Conservation (phyloP, 23 red algal genomes). For the Gracilaria domingensis region DNA sequence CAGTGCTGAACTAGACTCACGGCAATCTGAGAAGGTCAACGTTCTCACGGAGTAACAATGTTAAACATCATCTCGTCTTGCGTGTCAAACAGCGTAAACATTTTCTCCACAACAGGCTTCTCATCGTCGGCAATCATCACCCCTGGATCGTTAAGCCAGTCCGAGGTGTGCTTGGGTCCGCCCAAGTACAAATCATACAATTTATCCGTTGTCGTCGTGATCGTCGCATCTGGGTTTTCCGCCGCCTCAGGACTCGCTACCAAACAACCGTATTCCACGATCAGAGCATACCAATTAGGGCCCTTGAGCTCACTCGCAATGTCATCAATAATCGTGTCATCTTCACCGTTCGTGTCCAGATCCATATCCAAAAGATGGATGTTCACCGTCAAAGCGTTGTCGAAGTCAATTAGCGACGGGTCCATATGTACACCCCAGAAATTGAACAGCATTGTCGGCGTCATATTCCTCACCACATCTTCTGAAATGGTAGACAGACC, state of each 20-base stretch:
- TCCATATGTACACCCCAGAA: constrained; percentile 11
- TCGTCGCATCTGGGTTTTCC: neutral
- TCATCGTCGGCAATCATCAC: neutral
- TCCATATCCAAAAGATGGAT: neutral
- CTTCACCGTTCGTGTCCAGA: neutral
- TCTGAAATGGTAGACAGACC: neutral
- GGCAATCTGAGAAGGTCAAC: no score
- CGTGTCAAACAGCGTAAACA: neutral
- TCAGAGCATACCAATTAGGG: neutral
- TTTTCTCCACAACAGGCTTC: neutral
- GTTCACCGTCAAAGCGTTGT: no score
- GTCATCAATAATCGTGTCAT: neutral
- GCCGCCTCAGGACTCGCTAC: neutral
- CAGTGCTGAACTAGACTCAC: no score
- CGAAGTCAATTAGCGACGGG: neutral
- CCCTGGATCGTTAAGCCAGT: neutral
- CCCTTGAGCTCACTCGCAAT: neutral
- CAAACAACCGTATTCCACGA: neutral
- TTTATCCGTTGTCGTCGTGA: neutral
- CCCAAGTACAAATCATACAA: neutral
- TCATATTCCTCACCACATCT: constrained; percentile 18
- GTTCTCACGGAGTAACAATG: no score
- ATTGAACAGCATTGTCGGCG: constrained; percentile 10
- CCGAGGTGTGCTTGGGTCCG: neutral
- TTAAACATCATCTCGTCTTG: neutral